Base-by-base conservation (phyloP, 2,329 filamentous ascomycete genomes). In the Pestalotiopsis sp. region DNA sequence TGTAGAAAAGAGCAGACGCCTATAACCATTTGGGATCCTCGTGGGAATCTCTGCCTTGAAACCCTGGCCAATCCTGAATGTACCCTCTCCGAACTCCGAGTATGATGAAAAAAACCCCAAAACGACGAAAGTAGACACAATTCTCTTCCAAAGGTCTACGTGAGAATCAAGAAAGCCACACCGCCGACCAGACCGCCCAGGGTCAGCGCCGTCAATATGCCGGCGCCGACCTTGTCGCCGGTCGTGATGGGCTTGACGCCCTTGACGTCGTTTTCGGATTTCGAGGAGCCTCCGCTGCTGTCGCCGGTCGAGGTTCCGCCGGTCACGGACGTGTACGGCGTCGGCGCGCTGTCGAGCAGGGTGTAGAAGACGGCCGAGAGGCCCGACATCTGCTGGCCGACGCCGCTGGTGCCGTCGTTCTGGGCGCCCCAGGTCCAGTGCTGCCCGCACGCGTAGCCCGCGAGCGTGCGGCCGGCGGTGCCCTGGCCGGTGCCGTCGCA, bases 331-430 rank as follows among this genome's bases (percentile, higher is more conserved):
- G 64, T 66, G 41, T 57, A 66, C 6, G 64, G 64, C 12, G 49
- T 38, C 23, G 64, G 64, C 13, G 64, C 64, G 7, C 72, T 72
- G 38, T 74, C 69, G 39, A 83, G 74, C 56, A 83, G 73, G 17
- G 78, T 81, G 2, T 79, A 80, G 31, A 81, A 79, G 45, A 86
- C 77, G 27, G 83, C 77, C 58, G 82, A 80, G 52, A 84, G 76
- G 0, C 80, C 83, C 63, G 79, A 80, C 73, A 85, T 82, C 75
- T 85, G 80, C 72, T 86, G 82, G 27, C 85, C 84, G 67, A 85
- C 81, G 27, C 84, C 84, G 27, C 73, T 78, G 69, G 76, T 79
- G 5, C 82, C 82, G 68, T 86, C 84, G 73, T 79, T 85, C 9
- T 72, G 73, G 1, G 72, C 67, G 56, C 74, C 78, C 12, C 75